Evolutionary conservation across 345 rosid genomes (phyloP), one percentile per base, ranked within the genome.

Genomic region (Sisymbrium altissimum): DNA sequence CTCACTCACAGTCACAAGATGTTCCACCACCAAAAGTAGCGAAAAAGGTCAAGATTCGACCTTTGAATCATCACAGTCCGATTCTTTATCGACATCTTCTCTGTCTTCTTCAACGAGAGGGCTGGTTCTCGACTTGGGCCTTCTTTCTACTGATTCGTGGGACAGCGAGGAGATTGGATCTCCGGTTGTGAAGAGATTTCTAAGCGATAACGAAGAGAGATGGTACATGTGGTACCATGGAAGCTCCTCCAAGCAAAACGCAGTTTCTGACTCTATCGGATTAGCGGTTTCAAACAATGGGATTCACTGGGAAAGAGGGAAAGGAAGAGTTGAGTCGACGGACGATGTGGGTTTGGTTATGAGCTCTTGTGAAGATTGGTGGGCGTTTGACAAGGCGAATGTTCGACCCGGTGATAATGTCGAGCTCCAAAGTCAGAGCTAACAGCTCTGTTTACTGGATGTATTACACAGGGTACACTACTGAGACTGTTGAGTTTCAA

Each of bases 161-260:
- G 94, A 89, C 80, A 25, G 82, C 74, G 80, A 72, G 7, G 91
- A 88, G 71, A 82, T 90, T 64, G 95, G 96, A 44, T 88, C 94
- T n/a, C 95, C 98, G 0, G 92, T 90, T 17, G 86, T 92, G 68
- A 92, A 88, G 82, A 86, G 96, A 71, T 90, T 88, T 78, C 73
- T 87, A 62, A 79, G 94, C 30, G 95, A 90, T 44, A 88, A 88
- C 46, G 91, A 84, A 77, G 98, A 90, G 85, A 90, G 96, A 74
- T 88, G 95, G 98, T 83, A 76, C 71, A 86, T 90, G 96, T 92
- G 96, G 98, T 88, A 92, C 86, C 79, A 85, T 33, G 96, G 95
- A 56, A 84, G 77, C 78, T 81, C 88, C 78, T 81, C 88, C 6
- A 66, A 58, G 40, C 74, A 71, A 55, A 67, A 36, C 39, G 71